A percentile compares a stretch with the other conserved stretches of the same genome.
phyloP scores from a whole-genome alignment of 306 rosid genomes.

The Abrus pulchellus region DNA sequence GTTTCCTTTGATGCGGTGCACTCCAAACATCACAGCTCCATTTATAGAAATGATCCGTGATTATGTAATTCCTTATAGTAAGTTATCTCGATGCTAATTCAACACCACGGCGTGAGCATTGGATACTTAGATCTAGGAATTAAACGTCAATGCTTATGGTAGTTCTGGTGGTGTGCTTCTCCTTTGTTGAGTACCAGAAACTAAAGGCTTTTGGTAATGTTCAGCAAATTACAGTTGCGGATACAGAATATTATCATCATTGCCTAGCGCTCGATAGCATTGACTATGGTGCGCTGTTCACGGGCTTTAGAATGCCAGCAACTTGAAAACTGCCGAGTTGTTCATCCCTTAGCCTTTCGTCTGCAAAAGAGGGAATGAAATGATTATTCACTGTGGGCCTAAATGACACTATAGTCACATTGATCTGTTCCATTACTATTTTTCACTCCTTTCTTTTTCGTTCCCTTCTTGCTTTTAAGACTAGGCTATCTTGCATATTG shows the following conservation, averaged over 20 bases:
- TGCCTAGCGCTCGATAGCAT: not conserved
- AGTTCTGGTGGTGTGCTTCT: constrained; percentile 3
- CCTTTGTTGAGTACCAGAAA: not conserved
- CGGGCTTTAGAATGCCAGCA: not conserved
- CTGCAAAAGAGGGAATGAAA: constrained; percentile 4
- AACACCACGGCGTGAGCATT: not conserved
- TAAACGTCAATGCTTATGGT: constrained; percentile 8
- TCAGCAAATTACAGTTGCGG: too few species aligned
- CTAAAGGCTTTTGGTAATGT: too few species aligned
- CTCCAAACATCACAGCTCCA: not conserved
- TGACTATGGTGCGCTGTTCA: not conserved
- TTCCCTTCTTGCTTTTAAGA: not conserved
- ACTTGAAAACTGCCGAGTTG: constrained; percentile 7
- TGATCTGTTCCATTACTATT: constrained; percentile 14
- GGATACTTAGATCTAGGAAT: constrained; percentile 17
- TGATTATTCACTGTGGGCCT: not conserved
- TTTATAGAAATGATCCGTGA: not conserved
- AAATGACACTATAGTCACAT: not conserved
- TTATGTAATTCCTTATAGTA: not conserved
- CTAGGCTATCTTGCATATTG: not conserved
- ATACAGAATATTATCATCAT: too few species aligned
- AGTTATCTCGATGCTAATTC: constrained; percentile 6
- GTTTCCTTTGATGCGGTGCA: constrained; percentile 4
- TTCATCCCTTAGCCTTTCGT: constrained; percentile 1
- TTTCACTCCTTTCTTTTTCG: constrained; percentile 2